Evolutionary conservation across 805 yeast species (phyloP), one percentile per base, ranked within the genome.

Genomic region (Cyberlindnera maclurae): DNA sequence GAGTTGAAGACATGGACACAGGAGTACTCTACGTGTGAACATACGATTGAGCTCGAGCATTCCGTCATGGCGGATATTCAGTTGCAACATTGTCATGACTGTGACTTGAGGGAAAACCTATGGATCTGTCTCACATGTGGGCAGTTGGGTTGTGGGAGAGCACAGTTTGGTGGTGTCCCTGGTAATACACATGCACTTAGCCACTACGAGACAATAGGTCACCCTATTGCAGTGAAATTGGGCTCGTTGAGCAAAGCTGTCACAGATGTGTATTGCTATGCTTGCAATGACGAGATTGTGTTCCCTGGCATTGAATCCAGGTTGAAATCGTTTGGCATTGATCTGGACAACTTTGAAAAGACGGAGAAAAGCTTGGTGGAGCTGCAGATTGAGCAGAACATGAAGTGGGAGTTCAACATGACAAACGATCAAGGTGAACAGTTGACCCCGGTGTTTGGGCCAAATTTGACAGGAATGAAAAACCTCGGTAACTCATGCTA

Each of bases 51-150:
- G n/a, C 64, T 85, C 26, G 54, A 60, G 27, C 82, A 77, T 44
- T 29, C 42, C 3, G 46, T 62, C 2, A 38, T 44, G 1, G 9
- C 40, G n/a, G 18, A 52, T 34, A 17, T 57, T 3, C 66, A 72
- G 26, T 45, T 71, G 4, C 43, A 65, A 0, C 53, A 71, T 35
- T 84, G 94, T 58, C 45, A 50, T 3, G 58, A 57, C 10, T 84
- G 95, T 63, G 83, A 72, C 2, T 65, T 93, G 46, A 59, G 62
- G 24, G 83, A 80, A 47, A 93, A 93, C 56, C 62, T 93, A 34
- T 93, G 99, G 99, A 67, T 93, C 13, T 93, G 99, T 64, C 62
- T 93, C 33, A 73, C 74, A 35, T 93, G 98, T 70, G 98, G 98
- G 2, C 64, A 73, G n/a, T 51, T 88, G 10, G 96, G 96, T 4